Base-by-base conservation (phyloP, 257 asterid species). In the Striga asiatica region DNA sequence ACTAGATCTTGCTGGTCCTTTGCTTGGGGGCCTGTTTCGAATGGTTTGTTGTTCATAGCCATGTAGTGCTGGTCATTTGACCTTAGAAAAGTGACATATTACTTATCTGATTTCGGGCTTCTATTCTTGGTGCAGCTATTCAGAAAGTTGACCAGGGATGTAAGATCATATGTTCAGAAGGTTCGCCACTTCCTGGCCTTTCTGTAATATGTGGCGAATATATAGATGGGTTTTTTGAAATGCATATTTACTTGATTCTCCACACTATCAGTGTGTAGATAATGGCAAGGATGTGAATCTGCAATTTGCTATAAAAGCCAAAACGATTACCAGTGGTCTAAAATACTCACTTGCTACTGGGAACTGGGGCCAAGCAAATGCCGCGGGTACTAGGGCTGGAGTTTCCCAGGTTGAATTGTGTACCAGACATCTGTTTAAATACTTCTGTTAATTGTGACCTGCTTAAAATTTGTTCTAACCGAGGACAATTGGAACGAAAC, bases 301-400 rank as follows among this genome's bases (percentile, higher is more conserved):
- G 75, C 98, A 91, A 80, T 91, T 84, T 68, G 98, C 98, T 43
- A 91, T 91, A 49, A 87, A 91, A 80, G 98, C 98, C 43, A 91
- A 87, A 75, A 91, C 95, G 31, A 84, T 91, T 55, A 91, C 98
- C 48, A 87, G 98, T 80, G 98, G 98, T 28, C 93, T 91, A 25
- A 91, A 84, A 65, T 91, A 91, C 64, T 87, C 98, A 4, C 98
- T 91, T 34, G 91, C 98, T 39, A 91, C 96, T 60, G 98, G 98
- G 27, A 91, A 91, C 68, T 91, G 98, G 98, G 98, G 98, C 61
- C 98, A 91, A 82, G 98, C 98, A 45, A 91, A 91, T 71, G 98
- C 96, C 17, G 98, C 98, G 3, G 96, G 98, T 49, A 87, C 96
- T 19, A 82, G 96, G 70, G 96, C 96, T 63, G 98, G 98, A 61